phyloP scores from a whole-genome alignment of 306 rosid genomes.

The Rosa rugosa region DNA sequence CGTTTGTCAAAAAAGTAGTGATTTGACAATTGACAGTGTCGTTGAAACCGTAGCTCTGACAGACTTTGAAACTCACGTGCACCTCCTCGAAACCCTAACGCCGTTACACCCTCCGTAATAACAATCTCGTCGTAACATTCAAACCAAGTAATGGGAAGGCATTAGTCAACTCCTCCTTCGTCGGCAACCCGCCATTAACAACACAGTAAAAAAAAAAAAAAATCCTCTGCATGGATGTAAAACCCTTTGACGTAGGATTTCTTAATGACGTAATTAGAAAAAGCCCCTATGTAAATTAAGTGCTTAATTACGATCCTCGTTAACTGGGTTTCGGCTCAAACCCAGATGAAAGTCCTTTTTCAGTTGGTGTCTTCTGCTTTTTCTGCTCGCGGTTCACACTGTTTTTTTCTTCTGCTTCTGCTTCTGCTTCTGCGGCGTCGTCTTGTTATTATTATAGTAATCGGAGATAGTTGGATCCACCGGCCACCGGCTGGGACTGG shows the following conservation, averaged over 20 bases:
- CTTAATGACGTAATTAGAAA: neutral
- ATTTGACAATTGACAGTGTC: slow-evolving; percentile 20
- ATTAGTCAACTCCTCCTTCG: slow-evolving; percentile 21
- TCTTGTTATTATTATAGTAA: neutral
- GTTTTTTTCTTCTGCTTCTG: neutral
- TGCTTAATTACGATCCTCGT: slow-evolving; percentile 10
- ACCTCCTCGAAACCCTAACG: slow-evolving; percentile 2
- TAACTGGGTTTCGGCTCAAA: slow-evolving; percentile 8
- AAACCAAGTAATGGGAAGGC: neutral
- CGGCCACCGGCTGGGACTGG: neutral
- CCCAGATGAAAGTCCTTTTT: neutral
- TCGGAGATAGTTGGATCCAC: slow-evolving; percentile 2
- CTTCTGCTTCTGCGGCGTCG: neutral
- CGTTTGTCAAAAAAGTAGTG: slow-evolving; percentile 7
- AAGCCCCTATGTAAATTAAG: neutral
- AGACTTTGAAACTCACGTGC: slow-evolving; percentile 23
- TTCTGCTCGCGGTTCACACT: slow-evolving; percentile 24
- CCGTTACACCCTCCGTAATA: slow-evolving; percentile 2
- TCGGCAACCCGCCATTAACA: neutral
- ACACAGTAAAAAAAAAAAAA: neutral
- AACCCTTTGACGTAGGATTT: neutral
- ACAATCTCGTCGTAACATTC: slow-evolving; percentile 5
- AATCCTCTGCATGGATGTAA: neutral
- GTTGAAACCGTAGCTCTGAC: neutral
- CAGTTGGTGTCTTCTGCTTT: neutral